These are phyloP conservation scores for Platanthera zijinensis DNA, from an alignment of 106 monocot genomes.

Conservation along the genomic window DNA sequence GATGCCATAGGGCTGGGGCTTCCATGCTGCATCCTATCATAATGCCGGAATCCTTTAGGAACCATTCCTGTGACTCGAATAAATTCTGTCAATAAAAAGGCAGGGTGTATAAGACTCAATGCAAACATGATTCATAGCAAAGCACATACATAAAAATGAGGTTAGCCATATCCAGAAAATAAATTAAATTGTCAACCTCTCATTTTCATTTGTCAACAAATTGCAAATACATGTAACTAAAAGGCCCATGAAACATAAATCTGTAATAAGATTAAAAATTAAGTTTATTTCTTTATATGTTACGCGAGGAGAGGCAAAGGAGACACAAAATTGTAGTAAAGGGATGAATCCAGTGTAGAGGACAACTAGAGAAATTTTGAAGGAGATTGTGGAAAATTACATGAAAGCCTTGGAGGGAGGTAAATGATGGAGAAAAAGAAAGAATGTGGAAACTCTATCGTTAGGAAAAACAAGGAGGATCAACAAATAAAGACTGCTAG, in stretches of 20 bases:
- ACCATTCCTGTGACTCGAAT: conserved; percentile 66
- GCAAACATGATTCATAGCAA: not conserved
- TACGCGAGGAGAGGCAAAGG: no score
- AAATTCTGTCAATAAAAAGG: conserved; percentile 48
- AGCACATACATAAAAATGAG: not conserved
- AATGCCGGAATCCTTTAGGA: conserved; percentile 66
- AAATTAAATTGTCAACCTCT: not conserved
- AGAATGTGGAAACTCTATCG: no score
- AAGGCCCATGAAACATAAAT: not conserved
- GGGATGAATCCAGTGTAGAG: no score
- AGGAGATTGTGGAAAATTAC: no score
- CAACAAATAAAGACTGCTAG: no score
- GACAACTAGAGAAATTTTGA: no score
- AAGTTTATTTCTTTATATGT: not conserved
- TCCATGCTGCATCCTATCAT: conserved; percentile 59
- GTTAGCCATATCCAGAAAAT: not conserved
- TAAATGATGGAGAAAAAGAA: no score
- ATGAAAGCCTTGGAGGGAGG: no score
- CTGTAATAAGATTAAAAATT: not conserved
- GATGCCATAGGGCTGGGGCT: conserved; percentile 89
- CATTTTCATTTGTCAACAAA: not conserved
- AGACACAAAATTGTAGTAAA: no score
- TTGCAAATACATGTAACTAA: not conserved
- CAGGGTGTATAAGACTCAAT: not conserved
- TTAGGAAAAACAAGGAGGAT: no score